These are phyloP conservation scores for Geotrichum citri-aurantii DNA, from an alignment of 1,139 yeast genomes.

Conservation along the genomic window DNA sequence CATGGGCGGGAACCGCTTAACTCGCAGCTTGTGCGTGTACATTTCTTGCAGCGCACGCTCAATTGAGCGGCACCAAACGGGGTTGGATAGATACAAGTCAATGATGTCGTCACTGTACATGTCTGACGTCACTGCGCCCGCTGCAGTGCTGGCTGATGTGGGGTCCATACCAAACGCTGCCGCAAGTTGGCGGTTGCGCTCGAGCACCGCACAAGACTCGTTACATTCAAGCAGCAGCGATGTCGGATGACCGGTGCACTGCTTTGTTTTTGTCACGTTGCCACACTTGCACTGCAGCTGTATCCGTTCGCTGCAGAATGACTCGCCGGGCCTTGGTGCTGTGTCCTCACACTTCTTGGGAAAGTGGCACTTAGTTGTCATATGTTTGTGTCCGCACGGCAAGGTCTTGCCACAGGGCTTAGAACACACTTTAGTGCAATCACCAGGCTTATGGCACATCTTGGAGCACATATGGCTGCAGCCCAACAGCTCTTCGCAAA, in stretches of 20 bases:
- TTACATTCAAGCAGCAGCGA: constrained; percentile 40
- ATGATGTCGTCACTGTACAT: constrained; percentile 29
- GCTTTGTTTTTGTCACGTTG: constrained; percentile 9
- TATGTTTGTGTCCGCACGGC: constrained; percentile 65
- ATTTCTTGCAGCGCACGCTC: constrained; percentile 42
- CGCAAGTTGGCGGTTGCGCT: constrained; percentile 57
- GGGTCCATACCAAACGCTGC: constrained; percentile 43
- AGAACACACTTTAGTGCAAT: constrained; percentile 36
- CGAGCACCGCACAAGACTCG: constrained; percentile 58
- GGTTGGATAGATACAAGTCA: constrained; percentile 30
- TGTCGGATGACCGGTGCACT: constrained; percentile 12
- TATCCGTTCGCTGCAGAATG: constrained; percentile 12
- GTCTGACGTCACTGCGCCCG: constrained; percentile 4
- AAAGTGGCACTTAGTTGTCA: constrained; percentile 54
- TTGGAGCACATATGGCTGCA: constrained; percentile 72
- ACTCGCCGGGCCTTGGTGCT: not conserved
- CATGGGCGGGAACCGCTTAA: constrained; percentile 70
- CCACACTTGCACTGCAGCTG: constrained; percentile 18
- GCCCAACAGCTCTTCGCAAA: constrained; percentile 51
- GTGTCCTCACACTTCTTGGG: constrained; percentile 44
- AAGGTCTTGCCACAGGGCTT: constrained; percentile 54
- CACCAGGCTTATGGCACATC: constrained; percentile 47
- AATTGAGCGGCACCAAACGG: constrained; percentile 31
- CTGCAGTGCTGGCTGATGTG: constrained; percentile 2
- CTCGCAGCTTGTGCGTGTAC: constrained; percentile 41